Conservation (phyloP, 2,329 filamentous ascomycete genomes). For the Drechslerella coelobrocha region DNA sequence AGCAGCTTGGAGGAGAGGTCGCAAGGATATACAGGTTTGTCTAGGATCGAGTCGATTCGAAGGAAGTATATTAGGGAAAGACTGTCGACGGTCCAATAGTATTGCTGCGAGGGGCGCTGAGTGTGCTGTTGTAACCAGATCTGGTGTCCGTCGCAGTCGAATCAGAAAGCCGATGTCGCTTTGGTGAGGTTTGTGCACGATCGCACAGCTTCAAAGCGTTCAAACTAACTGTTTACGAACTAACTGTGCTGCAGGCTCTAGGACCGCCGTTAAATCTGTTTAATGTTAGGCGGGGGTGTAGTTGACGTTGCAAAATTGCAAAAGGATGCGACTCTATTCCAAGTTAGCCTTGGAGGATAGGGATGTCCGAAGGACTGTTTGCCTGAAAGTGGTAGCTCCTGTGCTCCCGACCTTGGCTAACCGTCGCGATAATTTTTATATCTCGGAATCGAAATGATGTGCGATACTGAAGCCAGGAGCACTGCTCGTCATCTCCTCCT, state of each 20-base stretch:
- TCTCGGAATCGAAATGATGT: constrained; percentile 13
- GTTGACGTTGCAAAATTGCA: constrained; percentile 12
- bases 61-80: not conserved
- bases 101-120: constrained; percentile 7
- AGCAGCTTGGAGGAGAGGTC: not conserved
- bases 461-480: constrained; percentile 38
- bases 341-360: not conserved
- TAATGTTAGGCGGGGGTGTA: constrained; percentile 10
- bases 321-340: constrained; percentile 12
- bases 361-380: not conserved
- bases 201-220: constrained; percentile 25
- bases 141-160: constrained; percentile 20
- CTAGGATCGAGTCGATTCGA: not conserved
- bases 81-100: constrained; percentile 26
- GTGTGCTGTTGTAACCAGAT: constrained; percentile 26
- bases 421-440: constrained; percentile 23
- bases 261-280: constrained; percentile 11
- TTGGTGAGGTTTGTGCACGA: constrained; percentile 34
- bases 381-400: constrained; percentile 23
- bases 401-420: constrained; percentile 28
- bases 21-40: not conserved
- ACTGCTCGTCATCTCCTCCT: constrained; percentile 23
- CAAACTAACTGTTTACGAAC: not conserved
- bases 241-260: constrained; percentile 2
- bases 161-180: constrained; percentile 18